Base-by-base conservation (phyloP, 306 rosid genomes). In the Mucuna pruriens region DNA sequence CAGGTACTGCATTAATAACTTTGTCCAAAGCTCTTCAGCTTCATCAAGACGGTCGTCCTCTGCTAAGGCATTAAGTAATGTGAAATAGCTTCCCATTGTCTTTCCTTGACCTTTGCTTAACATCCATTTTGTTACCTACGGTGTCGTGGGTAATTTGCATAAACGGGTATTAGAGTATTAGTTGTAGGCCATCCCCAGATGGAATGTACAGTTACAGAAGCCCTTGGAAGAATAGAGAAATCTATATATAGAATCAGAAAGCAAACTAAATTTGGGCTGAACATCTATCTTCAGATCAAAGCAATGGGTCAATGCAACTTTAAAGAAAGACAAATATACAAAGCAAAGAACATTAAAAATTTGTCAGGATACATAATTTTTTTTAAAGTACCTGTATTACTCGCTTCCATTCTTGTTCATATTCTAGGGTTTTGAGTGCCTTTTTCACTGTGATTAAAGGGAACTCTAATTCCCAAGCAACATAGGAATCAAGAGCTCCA, bases 101-200 rank as follows among this genome's bases (percentile, higher is more conserved):
- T 94, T 91, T 86, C 98, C 98, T 83, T 95, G 99, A 72, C 99
- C 99, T 89, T 95, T 95, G 90, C 98, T 93, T 63, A 95, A 2
- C 99, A 93, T 93, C 99, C 99, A 95, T 77, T 95, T 95, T 5
- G 96, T 83, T 72, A 93, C 85, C 99, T 95, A 80, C 66, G 89
- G 57, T 9, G 45, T 71, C 86, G 76, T 4, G 74, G 39, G 23
- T 40, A 71, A 54, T 74, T 72, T 75, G 74, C 70, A 62, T 68
- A 38, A 62, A 9, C 40, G 3, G 4, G 54, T 44, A 12, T 63
- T 62, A 85, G n/a, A 38, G 33, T 44, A 62, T 54, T 69, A 86
- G 26, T 57, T 33, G 63, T 17, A 86, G 57, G 40, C 45, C 70
- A 65, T 44, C 68, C 79, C 6, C 19, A 66, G 45, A 34, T 34